Conservation (phyloP, 305 asterid genomes). For the Rubia peregrina region DNA sequence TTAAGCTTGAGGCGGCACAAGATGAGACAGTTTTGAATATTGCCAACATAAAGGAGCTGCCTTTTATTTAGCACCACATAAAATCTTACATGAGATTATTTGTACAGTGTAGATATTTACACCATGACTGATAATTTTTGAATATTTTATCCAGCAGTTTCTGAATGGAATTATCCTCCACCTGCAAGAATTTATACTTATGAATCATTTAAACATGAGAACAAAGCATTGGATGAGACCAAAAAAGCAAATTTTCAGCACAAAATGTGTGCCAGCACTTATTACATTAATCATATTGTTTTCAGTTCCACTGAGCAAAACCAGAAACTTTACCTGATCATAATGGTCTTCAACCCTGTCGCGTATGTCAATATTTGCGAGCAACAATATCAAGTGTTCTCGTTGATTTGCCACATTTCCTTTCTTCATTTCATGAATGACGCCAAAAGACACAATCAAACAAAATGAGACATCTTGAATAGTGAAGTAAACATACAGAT, state of each 20-base stretch:
- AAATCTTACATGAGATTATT: constrained; percentile 68
- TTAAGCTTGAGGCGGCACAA: neutral
- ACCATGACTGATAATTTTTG: constrained; percentile 89
- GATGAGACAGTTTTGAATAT: constrained; percentile 2
- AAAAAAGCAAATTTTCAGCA: constrained; percentile 11
- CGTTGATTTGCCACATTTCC: constrained; percentile 98
- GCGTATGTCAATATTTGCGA: constrained; percentile 88
- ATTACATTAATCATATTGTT: neutral
- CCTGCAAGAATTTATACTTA: constrained; percentile 36
- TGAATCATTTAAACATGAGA: constrained; percentile 22
- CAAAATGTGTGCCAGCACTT: neutral
- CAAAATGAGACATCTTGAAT: constrained; percentile 21
- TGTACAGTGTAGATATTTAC: constrained; percentile 64
- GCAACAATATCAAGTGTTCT: constrained; percentile 91
- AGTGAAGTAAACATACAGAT: constrained; percentile 6
- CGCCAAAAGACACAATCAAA: constrained; percentile 25
- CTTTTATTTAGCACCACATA: constrained; percentile 6
- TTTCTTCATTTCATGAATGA: constrained; percentile 55
- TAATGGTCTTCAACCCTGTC: constrained; percentile 47
- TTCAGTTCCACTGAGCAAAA: constrained; percentile 16
- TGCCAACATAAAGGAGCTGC: neutral
- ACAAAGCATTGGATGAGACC: constrained; percentile 10
- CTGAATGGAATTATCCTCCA: constrained; percentile 54
- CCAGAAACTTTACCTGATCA: constrained; percentile 40
- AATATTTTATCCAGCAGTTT: constrained; percentile 58